Percentiles rank a stretch among this genome's conserved stretches.
These are phyloP conservation scores for Thalassiosira sp. DNA, from an alignment of 352 stramenopile species.

Conservation along the genomic window DNA sequence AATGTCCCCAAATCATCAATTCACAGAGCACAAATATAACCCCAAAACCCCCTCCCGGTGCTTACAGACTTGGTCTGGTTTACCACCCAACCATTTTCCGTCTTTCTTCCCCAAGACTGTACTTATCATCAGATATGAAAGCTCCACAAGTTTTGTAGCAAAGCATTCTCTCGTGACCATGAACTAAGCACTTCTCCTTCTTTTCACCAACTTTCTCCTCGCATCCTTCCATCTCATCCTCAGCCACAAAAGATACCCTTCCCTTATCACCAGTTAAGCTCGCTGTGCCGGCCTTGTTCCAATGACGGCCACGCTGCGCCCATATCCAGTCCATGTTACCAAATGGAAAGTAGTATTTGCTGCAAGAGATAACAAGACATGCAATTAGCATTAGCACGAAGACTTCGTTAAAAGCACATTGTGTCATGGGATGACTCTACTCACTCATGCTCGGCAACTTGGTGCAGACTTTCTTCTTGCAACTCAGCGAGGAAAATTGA, in stretches of 20 bases:
- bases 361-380: neutral
- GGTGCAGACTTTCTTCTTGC: constrained; percentile 14
- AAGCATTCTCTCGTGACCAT: constrained; percentile 7
- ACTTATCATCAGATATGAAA: constrained; percentile 16
- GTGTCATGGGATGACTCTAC: too few relatives aligned
- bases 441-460: constrained; percentile 27
- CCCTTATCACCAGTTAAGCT: constrained; percentile 20
- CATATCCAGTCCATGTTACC: constrained; percentile 31
- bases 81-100: neutral
- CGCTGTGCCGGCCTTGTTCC: constrained; percentile 24
- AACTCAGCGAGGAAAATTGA: constrained; percentile 28
- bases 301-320: constrained; percentile 22
- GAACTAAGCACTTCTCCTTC: constrained; percentile 16
- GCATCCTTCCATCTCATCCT: constrained; percentile 19
- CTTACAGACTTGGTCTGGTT: too few relatives aligned
- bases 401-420: too few relatives aligned
- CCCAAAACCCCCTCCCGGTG: too few relatives aligned
- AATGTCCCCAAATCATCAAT: too few relatives aligned
- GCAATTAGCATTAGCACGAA: neutral
- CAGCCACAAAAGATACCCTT: constrained; percentile 6
- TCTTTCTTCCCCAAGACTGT: constrained; percentile 8
- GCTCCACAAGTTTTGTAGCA: constrained; percentile 24
- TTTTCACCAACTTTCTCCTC: constrained; percentile 17
- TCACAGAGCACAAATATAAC: too few relatives aligned
- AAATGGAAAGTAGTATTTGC: constrained; percentile 31